Evolutionary conservation across 148 eudicot species (phyloP), one percentile per base, ranked within the genome.

Genomic region (Camellia sinensis): DNA sequence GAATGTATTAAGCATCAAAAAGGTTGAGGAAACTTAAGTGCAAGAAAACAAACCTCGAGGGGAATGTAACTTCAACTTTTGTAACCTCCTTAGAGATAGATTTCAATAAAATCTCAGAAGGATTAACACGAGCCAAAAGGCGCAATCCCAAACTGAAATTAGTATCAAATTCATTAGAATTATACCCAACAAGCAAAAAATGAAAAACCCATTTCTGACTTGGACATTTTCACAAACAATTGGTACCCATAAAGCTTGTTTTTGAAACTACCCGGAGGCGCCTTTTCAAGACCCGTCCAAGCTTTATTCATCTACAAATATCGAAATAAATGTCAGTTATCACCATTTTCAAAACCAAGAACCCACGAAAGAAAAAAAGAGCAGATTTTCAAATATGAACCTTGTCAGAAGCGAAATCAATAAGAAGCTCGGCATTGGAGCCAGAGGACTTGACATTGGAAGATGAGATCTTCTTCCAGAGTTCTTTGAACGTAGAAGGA

Each of bases 51-150:
- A 70, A 92, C 99, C 99, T 97, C 56, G 92, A 78, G 50, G 99
- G 99, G 65, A 89, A 92, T 13, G 86, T 84, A 75, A 97, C 82
- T 78, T 97, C 98, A 76, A 92, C 85, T 53, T 81, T 81, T 46
- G 88, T 85, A 44, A 91, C 90, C 65, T 97, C 98, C 89, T 97
- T 97, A 3, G 95, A 81, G 46, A 97, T 92, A 67, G 98, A 94
- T 80, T 97, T 92, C 89, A 97, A 83, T 87, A 97, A 94, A 37
- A 91, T 88, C 85, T 97, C 99, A 4, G 97, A 88, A 56, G 99
- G 99, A 88, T 94, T 89, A 66, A 94, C 99, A 71, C 94, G 94
- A 77, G 98, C 83, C 81, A 97, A 88, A 83, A 97, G 89, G 83
- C 85, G 83, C 84, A 94, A 50, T 18, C 99, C 99, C 79, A 97